phyloP scores from a whole-genome alignment of 306 rosid genomes.

The Malus orientalis region DNA sequence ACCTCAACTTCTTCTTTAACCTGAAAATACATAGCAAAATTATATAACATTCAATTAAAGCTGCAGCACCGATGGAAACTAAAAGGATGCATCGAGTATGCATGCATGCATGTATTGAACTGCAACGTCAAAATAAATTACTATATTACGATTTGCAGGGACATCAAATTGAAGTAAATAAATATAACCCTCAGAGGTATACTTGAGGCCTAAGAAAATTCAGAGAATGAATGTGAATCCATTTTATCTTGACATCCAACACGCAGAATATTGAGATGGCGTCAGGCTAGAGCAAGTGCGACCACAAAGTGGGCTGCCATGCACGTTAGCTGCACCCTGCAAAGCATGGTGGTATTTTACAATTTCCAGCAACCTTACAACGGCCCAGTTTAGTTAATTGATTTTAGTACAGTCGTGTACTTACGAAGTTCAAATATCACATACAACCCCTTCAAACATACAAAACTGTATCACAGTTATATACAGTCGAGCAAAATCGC shows the following conservation, averaged over 20 bases:
- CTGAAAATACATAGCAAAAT: slow-evolving; percentile 37
- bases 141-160: not conserved
- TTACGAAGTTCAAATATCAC: not conserved
- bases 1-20: slow-evolving; percentile 91
- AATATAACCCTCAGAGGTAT: not conserved
- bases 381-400: not conserved
- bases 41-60: slow-evolving; percentile 11
- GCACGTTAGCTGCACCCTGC: slow-evolving; percentile 27
- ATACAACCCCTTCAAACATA: slow-evolving; percentile 2
- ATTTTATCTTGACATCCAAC: not conserved
- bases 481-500: slow-evolving; percentile 8
- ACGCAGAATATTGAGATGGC: not conserved
- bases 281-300: slow-evolving; percentile 26
- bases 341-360: slow-evolving; percentile 19
- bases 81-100: not conserved
- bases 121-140: not conserved
- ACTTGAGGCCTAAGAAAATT: not conserved
- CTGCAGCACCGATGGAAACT: not conserved
- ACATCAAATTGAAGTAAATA: not conserved
- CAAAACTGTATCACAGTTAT: not conserved
- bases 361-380: slow-evolving; percentile 13
- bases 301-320: slow-evolving; percentile 28
- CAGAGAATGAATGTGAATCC: not conserved
- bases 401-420: slow-evolving; percentile 4
- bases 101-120: not conserved